These are phyloP conservation scores for Neurospora sp. DNA, from an alignment of 495 filamentous ascomycete species.

Conservation along the genomic window DNA sequence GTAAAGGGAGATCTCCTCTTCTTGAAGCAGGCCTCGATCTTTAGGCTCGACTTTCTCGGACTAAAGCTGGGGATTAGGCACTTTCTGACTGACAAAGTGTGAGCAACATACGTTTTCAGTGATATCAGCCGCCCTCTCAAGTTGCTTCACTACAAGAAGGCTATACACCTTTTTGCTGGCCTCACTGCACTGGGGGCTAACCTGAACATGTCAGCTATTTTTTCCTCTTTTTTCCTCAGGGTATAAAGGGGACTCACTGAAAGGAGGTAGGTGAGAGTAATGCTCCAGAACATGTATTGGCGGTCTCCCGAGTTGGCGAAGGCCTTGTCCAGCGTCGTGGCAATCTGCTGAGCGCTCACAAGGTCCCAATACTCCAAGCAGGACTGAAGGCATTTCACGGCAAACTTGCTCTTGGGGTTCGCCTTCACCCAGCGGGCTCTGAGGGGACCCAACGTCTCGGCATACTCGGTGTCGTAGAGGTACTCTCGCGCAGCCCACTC, in stretches of 20 bases:
- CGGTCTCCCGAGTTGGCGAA: conserved; percentile 25
- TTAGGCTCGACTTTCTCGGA: conserved; percentile 13
- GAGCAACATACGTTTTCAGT: conserved; percentile 23
- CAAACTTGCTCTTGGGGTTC: conserved; percentile 26
- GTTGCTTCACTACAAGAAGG: conserved; percentile 28
- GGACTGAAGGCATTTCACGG: conserved; percentile 27
- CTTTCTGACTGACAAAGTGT: not conserved
- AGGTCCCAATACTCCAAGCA: conserved; percentile 38
- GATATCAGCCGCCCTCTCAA: conserved; percentile 32
- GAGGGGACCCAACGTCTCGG: conserved; percentile 32
- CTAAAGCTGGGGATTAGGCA: conserved; percentile 9
- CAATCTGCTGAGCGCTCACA: conserved; percentile 40
- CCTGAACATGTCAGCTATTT: conserved; percentile 19
- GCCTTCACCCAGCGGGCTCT: conserved; percentile 33
- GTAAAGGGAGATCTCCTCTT: conserved; percentile 26
- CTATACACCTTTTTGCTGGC: conserved; percentile 31
- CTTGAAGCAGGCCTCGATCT: conserved; percentile 19
- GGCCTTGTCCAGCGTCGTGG: conserved; percentile 31
- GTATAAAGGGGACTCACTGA: conserved; percentile 25
- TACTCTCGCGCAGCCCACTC: conserved; percentile 28
- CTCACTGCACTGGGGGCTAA: conserved; percentile 25
- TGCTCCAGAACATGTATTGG: conserved; percentile 34
- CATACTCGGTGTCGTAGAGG: conserved; percentile 21
- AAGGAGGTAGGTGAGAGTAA: conserved; percentile 31
- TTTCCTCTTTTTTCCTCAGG: not conserved